Evolutionary conservation across 1,139 yeast genomes (phyloP).

Genomic region (Tardiomyces blankii): DNA sequence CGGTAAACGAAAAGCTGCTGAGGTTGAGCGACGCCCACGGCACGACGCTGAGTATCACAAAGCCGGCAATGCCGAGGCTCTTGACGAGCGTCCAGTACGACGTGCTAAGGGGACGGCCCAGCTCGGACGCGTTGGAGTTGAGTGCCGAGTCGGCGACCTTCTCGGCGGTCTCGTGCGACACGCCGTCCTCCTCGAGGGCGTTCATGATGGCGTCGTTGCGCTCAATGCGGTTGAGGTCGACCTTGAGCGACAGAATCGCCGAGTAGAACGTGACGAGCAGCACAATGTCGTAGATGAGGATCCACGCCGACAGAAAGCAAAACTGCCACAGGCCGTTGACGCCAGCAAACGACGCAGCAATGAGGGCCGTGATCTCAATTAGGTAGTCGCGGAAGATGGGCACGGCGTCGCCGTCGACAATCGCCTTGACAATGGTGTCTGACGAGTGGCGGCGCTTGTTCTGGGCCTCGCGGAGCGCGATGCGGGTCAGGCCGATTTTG

Average conservation of each 20-base stretch:
- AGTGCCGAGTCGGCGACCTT: constrained; percentile 40
- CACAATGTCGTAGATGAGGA: constrained; percentile 61
- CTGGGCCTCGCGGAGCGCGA: constrained; percentile 31
- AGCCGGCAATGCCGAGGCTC: constrained; percentile 52
- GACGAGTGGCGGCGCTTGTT: constrained; percentile 11
- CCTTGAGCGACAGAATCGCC: constrained; percentile 76
- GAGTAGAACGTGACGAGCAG: constrained; percentile 76
- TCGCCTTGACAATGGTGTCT: constrained; percentile 37
- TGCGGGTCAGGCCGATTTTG: constrained; percentile 64
- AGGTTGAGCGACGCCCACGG: constrained; percentile 9
- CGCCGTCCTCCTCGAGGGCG: constrained; percentile 90
- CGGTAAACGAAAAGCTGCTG: no score
- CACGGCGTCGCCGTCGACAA: constrained; percentile 58
- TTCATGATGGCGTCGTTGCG: constrained; percentile 70
- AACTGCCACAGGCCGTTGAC: constrained; percentile 56
- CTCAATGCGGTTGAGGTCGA: constrained; percentile 83
- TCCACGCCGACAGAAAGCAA: constrained; percentile 65
- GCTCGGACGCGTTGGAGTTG: constrained; percentile 5
- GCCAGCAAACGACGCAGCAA: constrained; percentile 68
- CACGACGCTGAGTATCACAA: constrained; percentile 55
- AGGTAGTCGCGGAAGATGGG: constrained; percentile 71
- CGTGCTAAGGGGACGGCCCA: constrained; percentile 10
- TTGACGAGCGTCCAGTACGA: constrained; percentile 45
- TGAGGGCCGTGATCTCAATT: constrained; percentile 63
- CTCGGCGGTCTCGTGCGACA: constrained; percentile 60